These are phyloP conservation scores for Viridothelium virens DNA, from an alignment of 495 filamentous ascomycete genomes.

Conservation along the genomic window DNA sequence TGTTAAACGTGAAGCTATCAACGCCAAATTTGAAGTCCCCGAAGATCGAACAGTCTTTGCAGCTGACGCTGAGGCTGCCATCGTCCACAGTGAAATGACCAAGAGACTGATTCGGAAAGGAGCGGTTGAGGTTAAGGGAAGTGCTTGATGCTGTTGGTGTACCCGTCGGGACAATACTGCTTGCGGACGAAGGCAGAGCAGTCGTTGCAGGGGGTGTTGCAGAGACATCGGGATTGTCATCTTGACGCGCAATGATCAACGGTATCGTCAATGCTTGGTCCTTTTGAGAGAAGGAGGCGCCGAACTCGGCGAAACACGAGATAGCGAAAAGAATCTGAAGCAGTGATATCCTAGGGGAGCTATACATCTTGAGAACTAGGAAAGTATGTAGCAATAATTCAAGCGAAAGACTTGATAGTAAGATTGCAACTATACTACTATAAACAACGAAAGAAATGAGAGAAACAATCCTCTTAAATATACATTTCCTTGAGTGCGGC, in stretches of 20 bases:
- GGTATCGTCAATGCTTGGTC: background rate
- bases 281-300: background rate
- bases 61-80: background rate
- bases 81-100: background rate
- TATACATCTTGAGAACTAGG: background rate
- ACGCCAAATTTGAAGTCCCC: background rate
- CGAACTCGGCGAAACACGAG: background rate
- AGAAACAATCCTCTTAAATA: background rate
- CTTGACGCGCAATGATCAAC: background rate
- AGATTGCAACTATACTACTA: background rate
- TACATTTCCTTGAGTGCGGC: background rate
- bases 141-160: background rate
- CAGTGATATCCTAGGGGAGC: background rate
- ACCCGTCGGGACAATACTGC: background rate
- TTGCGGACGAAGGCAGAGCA: background rate
- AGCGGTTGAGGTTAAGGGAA: background rate
- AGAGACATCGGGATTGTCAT: background rate
- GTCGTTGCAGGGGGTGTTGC: background rate
- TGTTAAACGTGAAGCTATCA: background rate
- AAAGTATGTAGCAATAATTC: background rate
- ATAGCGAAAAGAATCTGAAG: background rate
- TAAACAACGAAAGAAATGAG: background rate
- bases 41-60: constrained; percentile 1
- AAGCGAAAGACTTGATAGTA: no score
- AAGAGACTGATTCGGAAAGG: background rate